Evolutionary conservation across 768 basidiomycete genomes (phyloP).

Genomic region (Chalciporus pseudorubinellus): DNA sequence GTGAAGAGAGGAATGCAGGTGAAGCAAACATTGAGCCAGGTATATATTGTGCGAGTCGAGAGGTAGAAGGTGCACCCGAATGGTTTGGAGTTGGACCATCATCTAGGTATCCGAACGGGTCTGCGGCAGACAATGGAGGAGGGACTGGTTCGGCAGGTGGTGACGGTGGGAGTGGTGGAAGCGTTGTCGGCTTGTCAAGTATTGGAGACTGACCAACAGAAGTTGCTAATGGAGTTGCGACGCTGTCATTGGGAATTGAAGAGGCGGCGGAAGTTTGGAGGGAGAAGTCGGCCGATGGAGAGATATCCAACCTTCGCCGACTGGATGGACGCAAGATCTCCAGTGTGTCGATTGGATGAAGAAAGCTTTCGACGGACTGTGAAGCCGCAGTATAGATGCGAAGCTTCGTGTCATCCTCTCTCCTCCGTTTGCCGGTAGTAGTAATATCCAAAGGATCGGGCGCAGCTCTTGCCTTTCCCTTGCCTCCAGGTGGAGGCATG

Average conservation of each 20-base stretch:
- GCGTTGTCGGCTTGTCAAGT: background rate
- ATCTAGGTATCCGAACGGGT: slow-evolving; percentile 64
- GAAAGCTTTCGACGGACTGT: slow-evolving; percentile 47
- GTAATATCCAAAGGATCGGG: slow-evolving; percentile 6
- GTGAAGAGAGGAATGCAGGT: slow-evolving; percentile 33
- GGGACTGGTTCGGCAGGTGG: background rate
- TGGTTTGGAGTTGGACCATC: slow-evolving; percentile 32
- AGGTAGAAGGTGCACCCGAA: slow-evolving; percentile 19
- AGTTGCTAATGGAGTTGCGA: background rate
- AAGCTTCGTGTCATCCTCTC: slow-evolving; percentile 52
- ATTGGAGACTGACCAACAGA: background rate
- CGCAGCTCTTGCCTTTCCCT: slow-evolving; percentile 47
- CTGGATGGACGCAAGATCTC: slow-evolving; percentile 19
- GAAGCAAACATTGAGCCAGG: slow-evolving; percentile 36
- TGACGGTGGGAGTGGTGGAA: slow-evolving; percentile 2
- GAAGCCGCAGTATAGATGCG: slow-evolving; percentile 58
- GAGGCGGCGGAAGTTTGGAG: background rate
- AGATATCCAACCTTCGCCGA: slow-evolving; percentile 18
- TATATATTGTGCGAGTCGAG: slow-evolving; percentile 20
- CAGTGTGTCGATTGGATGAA: slow-evolving; percentile 26
- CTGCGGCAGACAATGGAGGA: slow-evolving; percentile 31
- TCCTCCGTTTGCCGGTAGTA: slow-evolving; percentile 48
- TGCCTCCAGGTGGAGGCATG: slow-evolving; percentile 49
- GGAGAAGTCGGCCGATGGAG: background rate
- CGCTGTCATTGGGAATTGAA: background rate